Base-by-base conservation (phyloP, 2,329 filamentous ascomycete species). In the Sclerotinia borealis region DNA sequence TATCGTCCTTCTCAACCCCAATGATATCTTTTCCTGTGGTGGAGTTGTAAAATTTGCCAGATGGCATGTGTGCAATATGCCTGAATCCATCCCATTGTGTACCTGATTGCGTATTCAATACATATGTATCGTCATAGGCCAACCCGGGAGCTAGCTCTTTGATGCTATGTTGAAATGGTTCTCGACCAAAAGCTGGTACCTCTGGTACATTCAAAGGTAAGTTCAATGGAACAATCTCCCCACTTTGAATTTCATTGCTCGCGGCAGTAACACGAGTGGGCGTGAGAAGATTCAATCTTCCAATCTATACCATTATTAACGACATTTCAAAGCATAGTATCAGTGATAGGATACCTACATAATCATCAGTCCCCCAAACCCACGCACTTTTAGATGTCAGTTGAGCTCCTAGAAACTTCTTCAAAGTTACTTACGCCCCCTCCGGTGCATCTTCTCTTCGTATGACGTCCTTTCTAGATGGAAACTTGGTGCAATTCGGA, bases 41-140 rank as follows among this genome's bases (percentile, higher is more conserved):
- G 11, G 68, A 68, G 43, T 73, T 74, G 39, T 74, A 73, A 48
- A 73, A 74, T 3, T 66, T 68, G 10, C 61, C 31, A 3, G 66
- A 68, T 7, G 69, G 64, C 1, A 71, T 47, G 59, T 70, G 67
- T 41, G 70, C 65, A 9, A 72, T 66, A 50, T 83, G 81, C 61
- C 82, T 76, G 31, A 84, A 73, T 0, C 82, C 82, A 67, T 85
- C 83, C 82, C 82, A 86, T 71, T 86, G 83, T 49, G 79, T 82
- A 43, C 81, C 82, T 9, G 78, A 78, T 72, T 85, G 84, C 0
- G 83, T 81, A 72, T 86, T 86, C 68, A 85, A 81, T 0, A 77
- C 78, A 78, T 83, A 83, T 36, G 80, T 75, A 72, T 88, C 85
- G 70, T 88, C 85, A 70, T 88, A 86, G 31, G 85, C 71, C n/a